Evolutionary conservation across 2,329 filamentous ascomycete species (phyloP), one percentile per base, ranked within the genome.

Genomic region (Colletotrichum tanaceti): DNA sequence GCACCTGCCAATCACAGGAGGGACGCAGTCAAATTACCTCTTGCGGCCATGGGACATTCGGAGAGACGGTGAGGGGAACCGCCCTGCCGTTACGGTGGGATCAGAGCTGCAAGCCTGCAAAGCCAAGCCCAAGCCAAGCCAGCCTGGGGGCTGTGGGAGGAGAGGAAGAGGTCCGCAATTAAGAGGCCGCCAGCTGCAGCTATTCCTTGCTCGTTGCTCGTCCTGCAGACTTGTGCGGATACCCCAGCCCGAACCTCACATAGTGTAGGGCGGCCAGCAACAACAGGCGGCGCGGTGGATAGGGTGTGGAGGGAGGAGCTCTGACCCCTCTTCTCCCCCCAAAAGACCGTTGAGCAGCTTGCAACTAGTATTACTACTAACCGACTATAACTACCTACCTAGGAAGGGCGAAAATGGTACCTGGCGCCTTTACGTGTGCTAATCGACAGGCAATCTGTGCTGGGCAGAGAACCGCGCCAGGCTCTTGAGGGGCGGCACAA

Each of bases 141-240:
- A 55, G 55, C 46, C 59, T 22, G 49, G 35, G 57, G 60, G 46
- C 54, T 41, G 28, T 41, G 58, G 41, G 47, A 54, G 46, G 57
- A 60, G 58, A 32, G 39, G 52, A 22, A 59, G 50, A 65, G 65
- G 55, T 65, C 65, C 65, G 65, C 62, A 68, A 68, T 65, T 57
- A 65, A 60, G 65, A 68, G 65, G 65, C 65, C 65, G 66, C 66
- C 62, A 66, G 66, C 66, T 69, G 57, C 66, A 69, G 62, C 55
- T 57, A 57, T 57, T 49, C 63, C 63, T 47, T 57, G 62, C 49
- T 55, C 52, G 22, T 32, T 46, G 50, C 28, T 61, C 28, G 55
- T 61, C 55, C 55, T 61, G 66, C 66, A 65, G 65, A 58, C 52
- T 41, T 32, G 47, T 68, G 65, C 65, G 65, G 61, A 58, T 64